Percentiles rank a stretch among this genome's conserved stretches.
Evolutionary conservation across 139 green algal genomes (phyloP).

Genomic region (Chlorella ohadii): DNA sequence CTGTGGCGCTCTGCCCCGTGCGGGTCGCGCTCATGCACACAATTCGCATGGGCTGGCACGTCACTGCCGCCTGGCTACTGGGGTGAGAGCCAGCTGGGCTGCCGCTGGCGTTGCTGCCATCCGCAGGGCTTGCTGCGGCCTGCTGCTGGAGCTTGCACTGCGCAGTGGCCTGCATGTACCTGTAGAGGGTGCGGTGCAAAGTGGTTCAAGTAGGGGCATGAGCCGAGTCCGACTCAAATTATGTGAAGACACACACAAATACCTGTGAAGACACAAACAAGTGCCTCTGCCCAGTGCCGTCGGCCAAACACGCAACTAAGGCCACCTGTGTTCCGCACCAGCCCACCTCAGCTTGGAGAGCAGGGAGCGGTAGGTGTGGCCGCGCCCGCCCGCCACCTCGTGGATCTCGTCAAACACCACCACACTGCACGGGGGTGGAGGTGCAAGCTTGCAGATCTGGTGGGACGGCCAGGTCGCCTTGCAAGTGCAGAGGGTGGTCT

Average conservation of each 20-base stretch:
- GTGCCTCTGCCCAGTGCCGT: too few relatives aligned
- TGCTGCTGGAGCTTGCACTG: background rate
- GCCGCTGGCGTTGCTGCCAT: background rate
- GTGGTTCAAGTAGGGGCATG: too few relatives aligned
- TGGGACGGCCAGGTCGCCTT: too few relatives aligned
- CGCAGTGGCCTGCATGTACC: background rate
- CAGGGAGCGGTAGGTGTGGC: slow-evolving; percentile 48
- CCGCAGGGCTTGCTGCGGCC: background rate
- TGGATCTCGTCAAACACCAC: slow-evolving; percentile 40
- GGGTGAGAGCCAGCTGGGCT: too few relatives aligned
- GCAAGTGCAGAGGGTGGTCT: too few relatives aligned
- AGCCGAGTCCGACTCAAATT: too few relatives aligned
- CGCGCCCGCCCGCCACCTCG: too few relatives aligned
- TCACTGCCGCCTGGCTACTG: background rate
- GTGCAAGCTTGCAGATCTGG: too few relatives aligned
- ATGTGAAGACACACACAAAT: too few relatives aligned
- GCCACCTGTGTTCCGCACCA: too few relatives aligned
- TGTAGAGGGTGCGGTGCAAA: background rate
- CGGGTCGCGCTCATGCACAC: slow-evolving; percentile 18
- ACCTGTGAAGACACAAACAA: too few relatives aligned
- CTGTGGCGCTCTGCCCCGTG: background rate
- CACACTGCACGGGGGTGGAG: background rate
- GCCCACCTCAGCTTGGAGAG: slow-evolving; percentile 91
- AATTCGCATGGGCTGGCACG: background rate
- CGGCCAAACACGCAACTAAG: too few relatives aligned